Evolutionary conservation across 2,329 filamentous ascomycete genomes (phyloP).

Genomic region (Alternaria longipes): DNA sequence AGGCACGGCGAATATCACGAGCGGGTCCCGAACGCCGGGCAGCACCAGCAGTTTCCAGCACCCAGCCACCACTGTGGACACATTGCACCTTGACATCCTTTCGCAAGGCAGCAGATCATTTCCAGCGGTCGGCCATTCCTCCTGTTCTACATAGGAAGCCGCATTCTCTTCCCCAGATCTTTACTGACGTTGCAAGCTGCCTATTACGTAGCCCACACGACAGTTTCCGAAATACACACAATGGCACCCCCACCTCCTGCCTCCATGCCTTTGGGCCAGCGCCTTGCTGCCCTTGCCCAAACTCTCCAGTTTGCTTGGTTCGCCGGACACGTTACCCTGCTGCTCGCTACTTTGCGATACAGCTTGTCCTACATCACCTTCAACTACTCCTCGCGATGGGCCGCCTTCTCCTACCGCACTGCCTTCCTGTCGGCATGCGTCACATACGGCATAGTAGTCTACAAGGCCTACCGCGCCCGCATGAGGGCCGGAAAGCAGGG

Average conservation of each 20-base stretch:
- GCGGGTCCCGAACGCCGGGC: constrained; percentile 40
- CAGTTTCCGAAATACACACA: constrained; percentile 32
- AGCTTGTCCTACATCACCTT: constrained; percentile 85
- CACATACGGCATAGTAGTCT: constrained; percentile 98
- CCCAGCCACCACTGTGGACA: constrained; percentile 48
- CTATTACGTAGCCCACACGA: constrained; percentile 39
- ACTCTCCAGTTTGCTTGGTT: constrained; percentile 86
- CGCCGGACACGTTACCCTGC: constrained; percentile 82
- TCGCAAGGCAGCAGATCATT: constrained; percentile 26
- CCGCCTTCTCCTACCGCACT: constrained; percentile 85
- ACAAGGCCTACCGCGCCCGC: constrained; percentile 93
- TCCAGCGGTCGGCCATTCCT: constrained; percentile 21
- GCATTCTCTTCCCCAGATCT: constrained; percentile 23
- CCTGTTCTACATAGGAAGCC: constrained; percentile 25
- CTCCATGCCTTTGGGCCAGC: constrained; percentile 74
- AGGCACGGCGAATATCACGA: constrained; percentile 40
- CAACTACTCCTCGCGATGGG: constrained; percentile 82
- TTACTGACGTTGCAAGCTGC: constrained; percentile 35
- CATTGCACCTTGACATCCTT: constrained; percentile 41
- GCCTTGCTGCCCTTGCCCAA: constrained; percentile 80
- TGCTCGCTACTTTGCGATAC: constrained; percentile 85
- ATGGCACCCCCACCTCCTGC: constrained; percentile 81
- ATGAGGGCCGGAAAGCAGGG: constrained; percentile 75
- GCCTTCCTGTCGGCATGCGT: constrained; percentile 88
- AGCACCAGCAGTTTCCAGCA: constrained; percentile 15